Evolutionary conservation across 1,139 yeast species (phyloP).

Genomic region (Magnusiomyces ingens): DNA sequence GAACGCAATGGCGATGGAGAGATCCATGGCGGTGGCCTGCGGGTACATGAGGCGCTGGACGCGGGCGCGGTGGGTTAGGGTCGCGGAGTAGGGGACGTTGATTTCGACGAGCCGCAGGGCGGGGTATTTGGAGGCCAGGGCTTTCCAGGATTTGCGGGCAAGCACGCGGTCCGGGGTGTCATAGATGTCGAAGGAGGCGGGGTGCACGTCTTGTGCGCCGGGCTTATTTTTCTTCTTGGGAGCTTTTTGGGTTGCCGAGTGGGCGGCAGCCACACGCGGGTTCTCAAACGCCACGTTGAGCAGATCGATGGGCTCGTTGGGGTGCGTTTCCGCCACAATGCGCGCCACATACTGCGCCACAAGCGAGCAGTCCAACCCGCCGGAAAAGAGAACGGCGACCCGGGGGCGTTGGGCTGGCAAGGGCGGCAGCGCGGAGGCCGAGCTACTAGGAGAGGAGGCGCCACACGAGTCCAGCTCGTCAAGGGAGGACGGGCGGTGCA

Average conservation of each 20-base stretch:
- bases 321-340: conserved; percentile 26
- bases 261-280: conserved; percentile 53
- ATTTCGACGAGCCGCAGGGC: conserved; percentile 52
- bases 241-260: conserved; percentile 22
- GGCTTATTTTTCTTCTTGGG: neutral
- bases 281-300: conserved; percentile 93
- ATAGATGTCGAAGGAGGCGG: conserved; percentile 26
- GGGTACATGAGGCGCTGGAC: conserved; percentile 74
- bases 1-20: conserved; percentile 90
- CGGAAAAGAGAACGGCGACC: conserved; percentile 74
- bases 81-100: conserved; percentile 63
- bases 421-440: neutral
- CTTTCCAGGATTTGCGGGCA: conserved; percentile 56
- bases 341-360: conserved; percentile 44
- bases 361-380: conserved; percentile 89
- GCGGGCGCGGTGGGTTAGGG: conserved; percentile 43
- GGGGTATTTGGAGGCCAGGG: conserved; percentile 29
- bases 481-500: neutral
- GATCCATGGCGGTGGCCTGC: conserved; percentile 85
- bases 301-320: conserved; percentile 48
- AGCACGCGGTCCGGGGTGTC: conserved; percentile 79
- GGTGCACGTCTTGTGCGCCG: neutral
- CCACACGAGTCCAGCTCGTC: neutral
- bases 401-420: conserved; percentile 9
- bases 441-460: neutral